phyloP scores from a whole-genome alignment of 2,329 filamentous ascomycete species.

The Nigrospora osmanthi region DNA sequence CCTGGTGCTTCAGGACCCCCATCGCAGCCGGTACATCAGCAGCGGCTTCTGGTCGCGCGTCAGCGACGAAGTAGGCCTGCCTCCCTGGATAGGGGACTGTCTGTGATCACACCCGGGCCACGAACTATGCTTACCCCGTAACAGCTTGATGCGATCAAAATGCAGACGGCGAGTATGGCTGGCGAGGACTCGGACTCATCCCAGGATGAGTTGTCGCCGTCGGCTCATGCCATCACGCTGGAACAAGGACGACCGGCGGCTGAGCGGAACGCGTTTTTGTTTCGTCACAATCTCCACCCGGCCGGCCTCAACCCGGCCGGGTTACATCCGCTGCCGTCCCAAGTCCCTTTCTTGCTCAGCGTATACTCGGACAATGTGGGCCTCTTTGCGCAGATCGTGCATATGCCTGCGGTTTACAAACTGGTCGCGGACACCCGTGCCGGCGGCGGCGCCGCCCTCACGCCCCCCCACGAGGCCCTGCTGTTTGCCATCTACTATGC shows the following conservation, averaged over 20 bases:
- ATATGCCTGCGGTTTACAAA: slow-evolving; percentile 34
- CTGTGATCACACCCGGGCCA: no score
- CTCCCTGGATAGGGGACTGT: background rate
- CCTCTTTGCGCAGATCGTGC: slow-evolving; percentile 29
- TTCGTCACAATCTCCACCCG: slow-evolving; percentile 32
- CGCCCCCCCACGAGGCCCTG: slow-evolving; percentile 40
- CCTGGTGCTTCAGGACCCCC: slow-evolving; percentile 35
- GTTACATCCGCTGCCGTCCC: slow-evolving; percentile 44
- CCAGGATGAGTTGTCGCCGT: slow-evolving; percentile 23
- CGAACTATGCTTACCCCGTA: background rate
- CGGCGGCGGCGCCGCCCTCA: slow-evolving; percentile 20
- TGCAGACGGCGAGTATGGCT: slow-evolving; percentile 24
- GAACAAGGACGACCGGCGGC: slow-evolving; percentile 32
- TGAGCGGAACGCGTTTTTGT: slow-evolving; percentile 43
- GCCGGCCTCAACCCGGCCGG: slow-evolving; percentile 23
- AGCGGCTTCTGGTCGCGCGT: slow-evolving; percentile 48
- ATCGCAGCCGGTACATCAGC: slow-evolving; percentile 37
- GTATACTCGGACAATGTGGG: slow-evolving; percentile 46
- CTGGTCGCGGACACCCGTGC: slow-evolving; percentile 26
- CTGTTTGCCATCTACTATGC: slow-evolving; percentile 52
- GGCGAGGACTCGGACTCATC: slow-evolving; percentile 27
- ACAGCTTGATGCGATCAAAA: slow-evolving; percentile 36
- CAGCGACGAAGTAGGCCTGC: slow-evolving; percentile 40
- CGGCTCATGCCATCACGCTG: slow-evolving; percentile 16
- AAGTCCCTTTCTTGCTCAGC: slow-evolving; percentile 44